These are phyloP conservation scores for Calonectria pseudoreteaudii DNA, from an alignment of 2,329 filamentous ascomycete genomes.

Conservation along the genomic window DNA sequence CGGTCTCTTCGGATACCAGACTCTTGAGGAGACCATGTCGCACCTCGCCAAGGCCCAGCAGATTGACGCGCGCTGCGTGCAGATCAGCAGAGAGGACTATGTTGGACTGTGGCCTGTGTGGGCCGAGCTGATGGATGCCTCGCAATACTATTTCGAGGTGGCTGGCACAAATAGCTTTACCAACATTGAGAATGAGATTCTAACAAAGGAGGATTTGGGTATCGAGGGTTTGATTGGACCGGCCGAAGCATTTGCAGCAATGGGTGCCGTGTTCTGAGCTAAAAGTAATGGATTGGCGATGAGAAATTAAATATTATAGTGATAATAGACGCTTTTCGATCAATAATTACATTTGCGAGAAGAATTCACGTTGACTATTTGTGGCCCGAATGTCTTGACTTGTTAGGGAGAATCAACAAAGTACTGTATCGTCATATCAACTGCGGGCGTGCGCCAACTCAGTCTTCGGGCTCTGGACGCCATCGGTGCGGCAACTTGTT, in stretches of 20 bases:
- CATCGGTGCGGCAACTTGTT: too few relatives aligned
- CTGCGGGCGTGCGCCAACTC: too few relatives aligned
- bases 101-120: background rate
- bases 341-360: background rate
- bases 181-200: background rate
- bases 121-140: background rate
- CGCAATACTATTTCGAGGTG: background rate
- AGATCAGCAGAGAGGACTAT: background rate
- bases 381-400: background rate
- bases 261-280: background rate
- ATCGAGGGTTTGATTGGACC: background rate
- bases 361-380: background rate
- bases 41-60: background rate
- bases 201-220: background rate
- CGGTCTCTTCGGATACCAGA: background rate
- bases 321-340: background rate
- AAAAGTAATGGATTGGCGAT: background rate
- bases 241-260: background rate
- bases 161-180: background rate
- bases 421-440: too few relatives aligned
- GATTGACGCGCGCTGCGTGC: background rate
- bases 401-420: too few relatives aligned
- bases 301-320: background rate
- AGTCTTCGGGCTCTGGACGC: too few relatives aligned
- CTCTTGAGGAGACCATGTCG: background rate